These are phyloP conservation scores for Rhodotorula sp. DNA, from an alignment of 1,284 basidiomycete species.

Conservation along the genomic window DNA sequence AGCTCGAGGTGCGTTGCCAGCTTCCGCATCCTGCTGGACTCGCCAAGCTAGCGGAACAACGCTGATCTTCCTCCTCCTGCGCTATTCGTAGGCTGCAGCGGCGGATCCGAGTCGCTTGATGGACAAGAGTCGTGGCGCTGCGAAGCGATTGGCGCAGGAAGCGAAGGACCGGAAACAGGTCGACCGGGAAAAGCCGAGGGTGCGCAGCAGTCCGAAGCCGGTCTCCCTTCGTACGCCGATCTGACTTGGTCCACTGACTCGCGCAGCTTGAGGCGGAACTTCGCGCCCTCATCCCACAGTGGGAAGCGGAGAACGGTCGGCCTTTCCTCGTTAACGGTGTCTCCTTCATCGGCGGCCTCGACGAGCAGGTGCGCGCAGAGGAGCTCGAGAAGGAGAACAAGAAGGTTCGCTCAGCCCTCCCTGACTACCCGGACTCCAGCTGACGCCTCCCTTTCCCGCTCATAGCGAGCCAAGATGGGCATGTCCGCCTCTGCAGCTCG, in stretches of 20 bases:
- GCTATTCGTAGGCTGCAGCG: slow-evolving; percentile 58
- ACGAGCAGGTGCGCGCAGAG: slow-evolving; percentile 63
- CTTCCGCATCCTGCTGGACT: background rate
- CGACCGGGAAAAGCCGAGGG: slow-evolving; percentile 88
- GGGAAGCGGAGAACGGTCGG: slow-evolving; percentile 77
- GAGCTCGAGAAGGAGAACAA: slow-evolving; percentile 44
- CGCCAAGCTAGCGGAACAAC: too few species aligned
- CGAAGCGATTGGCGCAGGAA: slow-evolving; percentile 68
- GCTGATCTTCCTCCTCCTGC: background rate
- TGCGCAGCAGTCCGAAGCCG: slow-evolving; percentile 53
- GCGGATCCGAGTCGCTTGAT: slow-evolving; percentile 72
- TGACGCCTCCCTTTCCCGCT: background rate
- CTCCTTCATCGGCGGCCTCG: slow-evolving; percentile 74
- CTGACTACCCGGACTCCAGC: background rate
- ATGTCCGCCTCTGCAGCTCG: slow-evolving; percentile 12
- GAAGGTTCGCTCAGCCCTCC: slow-evolving; percentile 18
- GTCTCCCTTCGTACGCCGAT: too few species aligned
- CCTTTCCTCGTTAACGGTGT: slow-evolving; percentile 83
- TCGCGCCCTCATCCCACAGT: slow-evolving; percentile 71
- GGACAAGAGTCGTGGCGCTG: slow-evolving; percentile 66
- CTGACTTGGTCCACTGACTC: background rate
- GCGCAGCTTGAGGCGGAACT: slow-evolving; percentile 82
- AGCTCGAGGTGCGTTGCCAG: slow-evolving; percentile 63
- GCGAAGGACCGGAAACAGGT: slow-evolving; percentile 98
- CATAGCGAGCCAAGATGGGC: slow-evolving; percentile 29